Evolutionary conservation across 768 basidiomycete genomes (phyloP), one percentile per base, ranked within the genome.

Genomic region (Leccinum imitatum): DNA sequence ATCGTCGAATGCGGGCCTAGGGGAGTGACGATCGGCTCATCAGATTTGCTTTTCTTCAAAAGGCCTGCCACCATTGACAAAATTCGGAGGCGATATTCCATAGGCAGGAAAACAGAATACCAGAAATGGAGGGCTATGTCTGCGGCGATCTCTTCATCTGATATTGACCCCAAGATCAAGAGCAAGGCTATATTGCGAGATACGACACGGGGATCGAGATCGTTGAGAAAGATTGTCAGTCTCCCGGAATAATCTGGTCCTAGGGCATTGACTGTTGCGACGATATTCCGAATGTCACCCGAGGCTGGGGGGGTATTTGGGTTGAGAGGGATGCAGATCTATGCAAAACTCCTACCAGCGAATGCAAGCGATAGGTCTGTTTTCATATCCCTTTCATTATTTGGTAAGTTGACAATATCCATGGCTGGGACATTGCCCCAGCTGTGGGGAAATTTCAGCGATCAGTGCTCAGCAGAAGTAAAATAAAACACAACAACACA

Each of bases 101-200:
- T 56, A 7, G 79, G 79, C 44, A 82, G 53, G 58, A 77, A 78
- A 7, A 71, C 71, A 2, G 82, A 83, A 56, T 80, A 81, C 78
- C 79, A 82, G 54, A 80, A 76, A 57, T 83, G 81, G 21, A 82
- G 71, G 6, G 79, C 80, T 4, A 75, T 64, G 41, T 82, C 82
- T 8, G 75, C 80, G 1, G 77, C 78, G 19, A 73, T 21, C 6
- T 11, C 53, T 57, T 67, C 58, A 54, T 80, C 73, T 3, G 69
- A 51, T 44, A 76, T 62, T 19, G 63, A 71, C 4, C 75, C 75
- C n/a, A 83, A 70, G 47, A 81, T 75, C 25, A 77, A 63, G 21
- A 83, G 75, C 13, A 82, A 58, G 1, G 76, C 17, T 15, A 82
- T 63, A 54, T 82, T 83, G 30, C 82, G 77, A 21, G 69, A 65